Evolutionary conservation across 306 rosid genomes (phyloP), one percentile per base, ranked within the genome.

Genomic region (Cucumis melo): DNA sequence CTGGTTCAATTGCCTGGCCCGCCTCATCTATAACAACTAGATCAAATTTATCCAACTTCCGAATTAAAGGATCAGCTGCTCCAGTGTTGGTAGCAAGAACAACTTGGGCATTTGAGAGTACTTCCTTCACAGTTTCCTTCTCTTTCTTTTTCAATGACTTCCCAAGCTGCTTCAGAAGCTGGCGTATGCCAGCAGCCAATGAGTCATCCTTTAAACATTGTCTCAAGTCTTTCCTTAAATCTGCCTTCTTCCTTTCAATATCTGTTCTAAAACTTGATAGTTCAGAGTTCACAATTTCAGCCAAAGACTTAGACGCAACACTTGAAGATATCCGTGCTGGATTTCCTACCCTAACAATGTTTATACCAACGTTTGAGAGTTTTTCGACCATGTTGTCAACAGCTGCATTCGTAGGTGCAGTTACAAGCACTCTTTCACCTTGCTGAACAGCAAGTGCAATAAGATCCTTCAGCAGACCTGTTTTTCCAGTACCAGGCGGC

Each of bases 401-500:
- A 80, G 94, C 97, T 53, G 92, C 97, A 84, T 91, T 91, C 27
- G 97, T 91, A 50, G 94, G 93, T 71, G 97, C 94, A 10, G 97
- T 91, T 75, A 91, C 91, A 70, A 91, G 94, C 79, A 91, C 89
- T 84, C 94, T 86, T 84, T 91, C 97, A 62, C 97, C 97, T 82
- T 72, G 88, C 74, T 84, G 84, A 81, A 88, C 94, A 68, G 97
- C 84, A 72, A 84, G 78, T 72, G 72, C 83, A 66, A 89, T 85
- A 54, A 91, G 82, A 58, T 89, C 90, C 84, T 85, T 87, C 34
- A 91, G 94, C 84, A 91, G 81, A 80, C 89, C 91, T 51, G 94
- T 89, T 88, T 91, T 91, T 64, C 97, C 97, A 16, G 97, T 87
- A 64, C 97, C 97, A 29, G 97, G 97, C 77, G 97, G 97, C 76